Evolutionary conservation across 73 alveolate species (phyloP).

Genomic region (Paramecium octaurelia): DNA sequence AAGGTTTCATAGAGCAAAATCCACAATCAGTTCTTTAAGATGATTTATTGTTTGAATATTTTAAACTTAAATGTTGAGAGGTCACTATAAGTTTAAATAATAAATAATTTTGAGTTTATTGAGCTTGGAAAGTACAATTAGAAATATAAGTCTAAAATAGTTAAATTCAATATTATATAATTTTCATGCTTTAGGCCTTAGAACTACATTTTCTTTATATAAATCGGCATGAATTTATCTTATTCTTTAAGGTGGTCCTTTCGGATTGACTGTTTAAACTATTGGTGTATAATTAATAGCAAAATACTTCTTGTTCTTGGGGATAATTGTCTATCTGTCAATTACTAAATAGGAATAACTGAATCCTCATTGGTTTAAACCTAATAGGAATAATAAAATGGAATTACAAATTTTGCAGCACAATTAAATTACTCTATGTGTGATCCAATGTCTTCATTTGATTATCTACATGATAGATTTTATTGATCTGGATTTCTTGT

Average conservation of each 20-base stretch:
- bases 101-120: too few relatives aligned
- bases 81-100: too few relatives aligned
- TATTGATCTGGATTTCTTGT: conserved; percentile 39
- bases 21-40: too few relatives aligned
- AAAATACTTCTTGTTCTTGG: conserved; percentile 36
- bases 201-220: background rate
- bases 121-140: too few relatives aligned
- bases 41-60: too few relatives aligned
- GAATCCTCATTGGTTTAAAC: background rate
- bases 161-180: background rate
- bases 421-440: background rate
- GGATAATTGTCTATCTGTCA: conserved; percentile 28
- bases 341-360: background rate
- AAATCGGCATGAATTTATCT: conserved; percentile 5
- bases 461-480: conserved; percentile 23
- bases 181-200: background rate
- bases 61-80: too few relatives aligned
- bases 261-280: conserved; percentile 12
- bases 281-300: background rate
- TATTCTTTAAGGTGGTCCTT: background rate
- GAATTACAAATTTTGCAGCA: background rate
- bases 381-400: background rate
- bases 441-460: conserved; percentile 20
- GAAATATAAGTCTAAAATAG: background rate
- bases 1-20: too few relatives aligned